A percentile compares a stretch with the other conserved stretches of the same genome.
Evolutionary conservation across 2,329 filamentous ascomycete species (phyloP).

Genomic region (Exophiala xenobiotica): DNA sequence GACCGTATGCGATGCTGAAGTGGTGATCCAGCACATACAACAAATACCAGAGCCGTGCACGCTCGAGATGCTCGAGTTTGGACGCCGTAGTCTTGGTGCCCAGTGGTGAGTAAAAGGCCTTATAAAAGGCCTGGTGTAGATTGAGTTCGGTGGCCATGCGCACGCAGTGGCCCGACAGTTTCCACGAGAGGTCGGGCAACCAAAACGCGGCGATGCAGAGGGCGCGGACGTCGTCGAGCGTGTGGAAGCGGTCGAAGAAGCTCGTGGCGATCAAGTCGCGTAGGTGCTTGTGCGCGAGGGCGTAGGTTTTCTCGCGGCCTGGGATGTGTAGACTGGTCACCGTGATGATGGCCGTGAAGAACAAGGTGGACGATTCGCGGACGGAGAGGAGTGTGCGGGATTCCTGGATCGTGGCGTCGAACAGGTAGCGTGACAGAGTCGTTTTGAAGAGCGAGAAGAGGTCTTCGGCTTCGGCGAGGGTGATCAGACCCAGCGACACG

Average conservation of each 20-base stretch:
- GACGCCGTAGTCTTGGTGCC: no score
- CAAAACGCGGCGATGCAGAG: slow-evolving; percentile 63
- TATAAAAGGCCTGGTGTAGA: slow-evolving; percentile 55
- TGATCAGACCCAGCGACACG: slow-evolving; percentile 25
- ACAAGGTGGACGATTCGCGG: slow-evolving; percentile 54
- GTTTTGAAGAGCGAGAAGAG: slow-evolving; percentile 29
- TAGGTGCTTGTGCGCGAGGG: slow-evolving; percentile 58
- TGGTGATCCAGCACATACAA: slow-evolving; percentile 67
- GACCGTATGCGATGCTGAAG: slow-evolving; percentile 61
- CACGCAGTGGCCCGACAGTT: slow-evolving; percentile 59
- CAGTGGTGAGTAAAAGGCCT: slow-evolving; percentile 51
- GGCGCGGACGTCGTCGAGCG: slow-evolving; percentile 58
- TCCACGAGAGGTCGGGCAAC: slow-evolving; percentile 64
- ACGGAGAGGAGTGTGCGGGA: slow-evolving; percentile 53
- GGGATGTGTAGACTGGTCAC: slow-evolving; percentile 61
- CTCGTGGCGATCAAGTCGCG: slow-evolving; percentile 56
- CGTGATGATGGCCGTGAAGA: slow-evolving; percentile 57
- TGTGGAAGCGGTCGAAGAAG: slow-evolving; percentile 59
- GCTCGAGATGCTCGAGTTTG: slow-evolving; percentile 53
- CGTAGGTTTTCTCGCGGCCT: slow-evolving; percentile 53
- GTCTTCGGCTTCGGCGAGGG: slow-evolving; percentile 28
- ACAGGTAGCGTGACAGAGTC: slow-evolving; percentile 31
- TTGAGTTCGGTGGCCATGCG: slow-evolving; percentile 59
- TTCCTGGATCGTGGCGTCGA: slow-evolving; percentile 45
- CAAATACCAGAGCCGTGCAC: slow-evolving; percentile 61